phyloP scores from a whole-genome alignment of 345 rosid species.

The Melaleuca quinquenervia region DNA sequence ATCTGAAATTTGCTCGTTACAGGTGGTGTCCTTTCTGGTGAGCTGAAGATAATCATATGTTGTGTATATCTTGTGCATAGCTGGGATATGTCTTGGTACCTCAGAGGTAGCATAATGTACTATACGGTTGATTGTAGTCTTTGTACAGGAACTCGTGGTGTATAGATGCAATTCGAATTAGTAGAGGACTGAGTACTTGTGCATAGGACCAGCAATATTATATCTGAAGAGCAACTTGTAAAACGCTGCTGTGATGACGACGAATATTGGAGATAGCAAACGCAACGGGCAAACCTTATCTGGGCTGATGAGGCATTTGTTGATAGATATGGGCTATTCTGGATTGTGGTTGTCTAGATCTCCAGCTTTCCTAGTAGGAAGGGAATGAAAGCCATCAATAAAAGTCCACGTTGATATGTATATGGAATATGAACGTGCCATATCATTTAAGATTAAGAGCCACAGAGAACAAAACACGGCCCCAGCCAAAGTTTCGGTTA shows the following conservation, averaged over 20 bases:
- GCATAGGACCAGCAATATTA: background rate
- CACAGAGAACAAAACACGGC: background rate
- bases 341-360: background rate
- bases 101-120: background rate
- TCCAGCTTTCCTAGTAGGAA: background rate
- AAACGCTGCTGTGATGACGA: background rate
- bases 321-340: background rate
- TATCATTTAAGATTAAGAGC: background rate
- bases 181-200: background rate
- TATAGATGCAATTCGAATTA: background rate
- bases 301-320: background rate
- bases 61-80: conserved; percentile 6
- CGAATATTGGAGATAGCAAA: background rate
- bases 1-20: background rate
- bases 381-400: background rate
- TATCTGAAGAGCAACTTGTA: background rate
- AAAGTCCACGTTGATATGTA: background rate
- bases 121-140: background rate
- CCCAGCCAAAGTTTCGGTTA: too few relatives aligned
- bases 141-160: background rate
- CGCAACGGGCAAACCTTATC: background rate
- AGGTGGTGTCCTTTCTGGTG: conserved; percentile 99
- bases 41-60: conserved; percentile 1
- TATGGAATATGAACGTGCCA: background rate
- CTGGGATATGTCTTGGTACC: background rate